A percentile compares a stretch with the other conserved stretches of the same genome.
These are phyloP conservation scores for Cryphonectria radicalis DNA, from an alignment of 2,329 filamentous ascomycete genomes.

Conservation along the genomic window DNA sequence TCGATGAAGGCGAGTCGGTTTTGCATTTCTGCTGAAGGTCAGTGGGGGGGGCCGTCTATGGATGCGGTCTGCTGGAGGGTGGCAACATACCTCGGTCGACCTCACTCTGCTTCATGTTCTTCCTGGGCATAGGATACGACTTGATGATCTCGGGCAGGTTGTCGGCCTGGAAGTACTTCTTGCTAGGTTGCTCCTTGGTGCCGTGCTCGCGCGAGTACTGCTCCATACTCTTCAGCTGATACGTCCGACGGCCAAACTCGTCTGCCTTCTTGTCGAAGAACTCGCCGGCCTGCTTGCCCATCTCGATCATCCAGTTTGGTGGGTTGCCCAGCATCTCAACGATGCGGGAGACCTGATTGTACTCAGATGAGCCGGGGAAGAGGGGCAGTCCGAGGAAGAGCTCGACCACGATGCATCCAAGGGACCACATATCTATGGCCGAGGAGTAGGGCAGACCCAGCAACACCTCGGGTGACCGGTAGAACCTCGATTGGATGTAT, in stretches of 20 bases:
- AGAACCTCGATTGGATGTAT: conserved; percentile 98
- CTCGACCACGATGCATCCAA: conserved; percentile 97
- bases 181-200: conserved; percentile 98
- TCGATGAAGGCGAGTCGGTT: conserved; percentile 98
- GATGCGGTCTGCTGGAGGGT: not conserved
- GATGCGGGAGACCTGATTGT: conserved; percentile 96
- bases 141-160: conserved; percentile 97
- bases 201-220: conserved; percentile 95
- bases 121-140: conserved; percentile 95
- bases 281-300: conserved; percentile 95
- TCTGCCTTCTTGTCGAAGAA: conserved; percentile 94
- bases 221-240: conserved; percentile 95
- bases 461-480: conserved; percentile 93
- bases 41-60: not conserved
- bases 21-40: conserved; percentile 79
- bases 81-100: conserved; percentile 81
- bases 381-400: conserved; percentile 92
- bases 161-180: conserved; percentile 97
- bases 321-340: conserved; percentile 98
- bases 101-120: conserved; percentile 98
- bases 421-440: conserved; percentile 99
- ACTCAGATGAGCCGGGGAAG: conserved; percentile 97
- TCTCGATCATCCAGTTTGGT: conserved; percentile 98
- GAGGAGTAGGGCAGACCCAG: conserved; percentile 97
- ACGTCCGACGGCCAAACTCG: conserved; percentile 89